Conservation (phyloP, 352 stramenopile species). For the Pythium pyrilobum region DNA sequence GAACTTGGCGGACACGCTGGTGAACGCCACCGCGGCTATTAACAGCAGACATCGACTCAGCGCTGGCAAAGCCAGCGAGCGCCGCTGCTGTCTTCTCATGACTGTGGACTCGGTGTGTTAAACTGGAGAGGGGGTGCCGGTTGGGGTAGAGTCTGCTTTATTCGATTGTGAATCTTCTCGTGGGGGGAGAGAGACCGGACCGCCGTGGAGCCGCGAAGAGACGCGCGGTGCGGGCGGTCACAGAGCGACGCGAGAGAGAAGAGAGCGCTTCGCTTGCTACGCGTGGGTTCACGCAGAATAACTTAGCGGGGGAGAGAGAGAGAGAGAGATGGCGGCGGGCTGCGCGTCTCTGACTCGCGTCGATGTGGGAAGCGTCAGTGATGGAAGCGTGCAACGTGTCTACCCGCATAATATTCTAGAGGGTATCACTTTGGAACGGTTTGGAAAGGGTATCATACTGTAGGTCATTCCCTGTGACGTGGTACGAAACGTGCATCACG, state of each 20-base stretch:
- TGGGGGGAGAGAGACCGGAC: background rate
- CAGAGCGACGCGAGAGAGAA: constrained; percentile 5
- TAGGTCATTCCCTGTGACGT: background rate
- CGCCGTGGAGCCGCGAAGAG: background rate
- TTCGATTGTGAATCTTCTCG: background rate
- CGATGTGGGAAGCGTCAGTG: background rate
- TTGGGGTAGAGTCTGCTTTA: no score
- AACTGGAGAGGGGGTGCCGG: no score
- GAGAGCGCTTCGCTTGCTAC: no score
- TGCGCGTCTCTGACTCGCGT: background rate
- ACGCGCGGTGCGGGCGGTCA: background rate
- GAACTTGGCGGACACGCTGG: constrained; percentile 13
- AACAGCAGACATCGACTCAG: no score
- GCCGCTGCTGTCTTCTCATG: no score
- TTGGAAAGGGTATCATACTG: background rate
- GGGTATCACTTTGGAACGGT: background rate
- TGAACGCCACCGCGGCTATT: background rate
- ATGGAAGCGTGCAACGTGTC: constrained; percentile 15
- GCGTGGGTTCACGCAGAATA: no score
- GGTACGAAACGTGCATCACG: background rate
- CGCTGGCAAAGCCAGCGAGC: no score
- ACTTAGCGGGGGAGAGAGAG: no score
- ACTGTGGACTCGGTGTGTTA: background rate
- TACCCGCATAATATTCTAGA: constrained; percentile 3
- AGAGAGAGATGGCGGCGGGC: background rate